Evolutionary conservation across 306 rosid species (phyloP).

Genomic region (Vicia sativa): DNA sequence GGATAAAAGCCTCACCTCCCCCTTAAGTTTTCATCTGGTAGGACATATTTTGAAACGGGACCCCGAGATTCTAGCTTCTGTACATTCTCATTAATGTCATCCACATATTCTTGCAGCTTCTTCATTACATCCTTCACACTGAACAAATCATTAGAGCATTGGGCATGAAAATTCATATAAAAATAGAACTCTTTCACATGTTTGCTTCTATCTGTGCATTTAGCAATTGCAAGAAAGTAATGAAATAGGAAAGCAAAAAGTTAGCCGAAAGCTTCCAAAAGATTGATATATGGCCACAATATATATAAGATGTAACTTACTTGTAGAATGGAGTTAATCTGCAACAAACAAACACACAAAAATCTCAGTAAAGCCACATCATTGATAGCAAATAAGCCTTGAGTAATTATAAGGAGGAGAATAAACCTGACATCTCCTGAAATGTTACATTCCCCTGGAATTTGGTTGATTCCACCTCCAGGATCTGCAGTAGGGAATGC

Average conservation of each 20-base stretch:
- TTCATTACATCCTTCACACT: conserved; percentile 74
- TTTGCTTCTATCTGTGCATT: conserved; percentile 9
- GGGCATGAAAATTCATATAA: conserved; percentile 12
- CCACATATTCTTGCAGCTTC: conserved; percentile 77
- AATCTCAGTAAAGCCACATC: conserved; percentile 23
- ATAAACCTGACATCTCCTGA: conserved; percentile 95
- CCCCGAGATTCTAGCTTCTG: conserved; percentile 76
- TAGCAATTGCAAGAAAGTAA: conserved; percentile 26
- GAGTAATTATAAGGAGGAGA: conserved; percentile 31
- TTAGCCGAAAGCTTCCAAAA: conserved; percentile 27
- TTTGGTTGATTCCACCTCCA: conserved; percentile 96
- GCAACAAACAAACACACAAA: conserved; percentile 41
- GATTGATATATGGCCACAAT: conserved; percentile 31
- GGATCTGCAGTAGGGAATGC: conserved; percentile 63
- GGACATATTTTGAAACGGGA: conserved; percentile 86
- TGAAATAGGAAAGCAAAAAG: conserved; percentile 30
- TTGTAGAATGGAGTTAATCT: conserved; percentile 95
- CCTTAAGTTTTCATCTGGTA: conserved; percentile 70
- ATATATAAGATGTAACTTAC: conserved; percentile 59
- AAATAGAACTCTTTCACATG: background rate
- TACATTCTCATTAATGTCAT: conserved; percentile 65
- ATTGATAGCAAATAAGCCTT: conserved; percentile 16
- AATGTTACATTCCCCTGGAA: conserved; percentile 87
- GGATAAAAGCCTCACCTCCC: conserved; percentile 69
- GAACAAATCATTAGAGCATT: conserved; percentile 36